These are phyloP conservation scores for Vitis hybrid DNA, from an alignment of 177 flowering plant genomes.

Conservation along the genomic window DNA sequence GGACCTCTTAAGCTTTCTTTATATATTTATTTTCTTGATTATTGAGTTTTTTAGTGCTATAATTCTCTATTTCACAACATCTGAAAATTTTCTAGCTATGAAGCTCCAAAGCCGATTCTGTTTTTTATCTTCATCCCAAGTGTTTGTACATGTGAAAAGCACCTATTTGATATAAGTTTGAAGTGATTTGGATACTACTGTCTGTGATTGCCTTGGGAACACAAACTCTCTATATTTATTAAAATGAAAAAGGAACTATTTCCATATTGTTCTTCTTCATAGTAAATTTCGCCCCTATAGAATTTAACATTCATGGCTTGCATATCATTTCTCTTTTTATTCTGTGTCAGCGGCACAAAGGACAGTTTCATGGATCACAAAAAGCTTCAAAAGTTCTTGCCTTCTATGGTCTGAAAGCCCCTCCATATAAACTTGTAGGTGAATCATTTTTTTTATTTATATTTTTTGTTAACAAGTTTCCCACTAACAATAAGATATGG, in stretches of 20 bases:
- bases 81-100: no score
- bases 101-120: no score
- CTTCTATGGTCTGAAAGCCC: slow-evolving; percentile 66
- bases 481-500: no score
- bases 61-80: no score
- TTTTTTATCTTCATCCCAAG: no score
- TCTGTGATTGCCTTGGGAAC: not conserved
- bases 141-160: no score
- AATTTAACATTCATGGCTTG: not conserved
- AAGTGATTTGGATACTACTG: not conserved
- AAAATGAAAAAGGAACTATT: not conserved
- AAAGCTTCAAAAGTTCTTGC: slow-evolving; percentile 35
- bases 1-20: no score
- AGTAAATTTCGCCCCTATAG: not conserved
- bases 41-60: no score
- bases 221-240: not conserved
- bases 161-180: no score
- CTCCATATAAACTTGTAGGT: slow-evolving; percentile 82
- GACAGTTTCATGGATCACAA: slow-evolving; percentile 15
- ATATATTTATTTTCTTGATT: no score
- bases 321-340: slow-evolving; percentile 1
- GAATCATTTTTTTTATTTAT: not conserved
- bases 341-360: slow-evolving; percentile 20
- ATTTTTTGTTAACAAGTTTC: not conserved
- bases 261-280: not conserved